A percentile compares a stretch with the other conserved stretches of the same genome.
Conservation (phyloP, 495 filamentous ascomycete species). For the Copromyces sp. region DNA sequence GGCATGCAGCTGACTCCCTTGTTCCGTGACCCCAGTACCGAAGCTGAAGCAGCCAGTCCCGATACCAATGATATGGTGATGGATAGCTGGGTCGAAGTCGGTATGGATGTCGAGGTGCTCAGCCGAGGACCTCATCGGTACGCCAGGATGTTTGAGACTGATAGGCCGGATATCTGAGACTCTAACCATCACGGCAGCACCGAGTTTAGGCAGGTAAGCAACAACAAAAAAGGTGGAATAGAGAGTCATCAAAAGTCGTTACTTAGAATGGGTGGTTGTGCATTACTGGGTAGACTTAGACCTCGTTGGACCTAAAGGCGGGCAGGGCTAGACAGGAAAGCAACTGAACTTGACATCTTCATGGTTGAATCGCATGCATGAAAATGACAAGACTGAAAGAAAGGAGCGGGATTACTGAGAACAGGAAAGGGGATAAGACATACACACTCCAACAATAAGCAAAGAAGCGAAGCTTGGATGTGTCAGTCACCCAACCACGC, state of each 20-base stretch:
- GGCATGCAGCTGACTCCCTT: slow-evolving; percentile 77
- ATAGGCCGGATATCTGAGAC: neutral
- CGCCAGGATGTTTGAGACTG: slow-evolving; percentile 20
- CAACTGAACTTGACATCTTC: neutral
- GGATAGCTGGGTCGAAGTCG: slow-evolving; percentile 34
- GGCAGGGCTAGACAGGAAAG: neutral
- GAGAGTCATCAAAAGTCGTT: neutral
- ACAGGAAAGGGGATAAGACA: slow-evolving; percentile 1
- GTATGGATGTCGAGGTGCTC: slow-evolving; percentile 32
- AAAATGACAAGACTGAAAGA: too few species aligned
- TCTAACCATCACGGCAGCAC: neutral
- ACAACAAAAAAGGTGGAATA: neutral
- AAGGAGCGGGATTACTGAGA: neutral
- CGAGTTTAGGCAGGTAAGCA: neutral
- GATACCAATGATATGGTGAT: slow-evolving; percentile 5
- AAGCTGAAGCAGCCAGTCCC: slow-evolving; percentile 1
- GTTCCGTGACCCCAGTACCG: slow-evolving; percentile 19
- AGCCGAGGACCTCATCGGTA: slow-evolving; percentile 31
- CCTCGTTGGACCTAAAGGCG: neutral
- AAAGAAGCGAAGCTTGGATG: too few species aligned
- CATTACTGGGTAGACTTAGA: neutral
- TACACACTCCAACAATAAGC: neutral
- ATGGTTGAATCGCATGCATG: neutral
- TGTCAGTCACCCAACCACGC: neutral
- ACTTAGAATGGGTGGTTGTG: neutral